A percentile compares a stretch with the other conserved stretches of the same genome.
phyloP scores from a whole-genome alignment of 2,329 filamentous ascomycete species.

The Pyricularia grisea region DNA sequence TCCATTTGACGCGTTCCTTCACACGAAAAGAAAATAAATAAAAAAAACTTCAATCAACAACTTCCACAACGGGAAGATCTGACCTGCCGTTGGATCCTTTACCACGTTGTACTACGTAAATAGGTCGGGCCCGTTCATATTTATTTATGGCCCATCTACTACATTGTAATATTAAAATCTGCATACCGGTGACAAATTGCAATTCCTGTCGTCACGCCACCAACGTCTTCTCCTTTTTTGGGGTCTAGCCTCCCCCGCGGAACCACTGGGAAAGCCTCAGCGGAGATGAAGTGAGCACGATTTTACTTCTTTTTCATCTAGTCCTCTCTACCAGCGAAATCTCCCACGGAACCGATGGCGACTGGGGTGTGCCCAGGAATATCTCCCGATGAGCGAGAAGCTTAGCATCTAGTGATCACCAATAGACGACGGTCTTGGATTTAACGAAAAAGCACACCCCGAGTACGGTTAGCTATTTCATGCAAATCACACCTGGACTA shows the following conservation, averaged over 20 bases:
- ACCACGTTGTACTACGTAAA: too few species aligned
- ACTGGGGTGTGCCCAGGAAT: not conserved
- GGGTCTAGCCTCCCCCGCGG: too few species aligned
- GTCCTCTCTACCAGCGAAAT: not conserved
- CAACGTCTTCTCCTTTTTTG: too few species aligned
- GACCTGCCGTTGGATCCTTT: not conserved
- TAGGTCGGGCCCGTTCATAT: not conserved
- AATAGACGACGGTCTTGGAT: not conserved
- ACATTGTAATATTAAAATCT: slow-evolving; percentile 5
- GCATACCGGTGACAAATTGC: not conserved
- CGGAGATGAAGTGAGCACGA: not conserved
- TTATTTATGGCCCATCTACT: not conserved
- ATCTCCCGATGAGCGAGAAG: not conserved
- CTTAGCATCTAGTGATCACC: not conserved
- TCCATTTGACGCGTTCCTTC: too few species aligned
- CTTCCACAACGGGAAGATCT: not conserved
- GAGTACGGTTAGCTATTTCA: too few species aligned
- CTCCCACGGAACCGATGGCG: not conserved
- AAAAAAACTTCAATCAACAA: not conserved
- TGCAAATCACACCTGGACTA: too few species aligned
- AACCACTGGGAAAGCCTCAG: too few species aligned
- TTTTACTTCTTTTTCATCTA: not conserved
- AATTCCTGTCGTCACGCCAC: not conserved
- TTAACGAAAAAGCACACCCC: not conserved
- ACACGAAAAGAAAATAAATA: too few species aligned